These are phyloP conservation scores for Postia placenta DNA, from an alignment of 768 basidiomycete species.

Conservation along the genomic window DNA sequence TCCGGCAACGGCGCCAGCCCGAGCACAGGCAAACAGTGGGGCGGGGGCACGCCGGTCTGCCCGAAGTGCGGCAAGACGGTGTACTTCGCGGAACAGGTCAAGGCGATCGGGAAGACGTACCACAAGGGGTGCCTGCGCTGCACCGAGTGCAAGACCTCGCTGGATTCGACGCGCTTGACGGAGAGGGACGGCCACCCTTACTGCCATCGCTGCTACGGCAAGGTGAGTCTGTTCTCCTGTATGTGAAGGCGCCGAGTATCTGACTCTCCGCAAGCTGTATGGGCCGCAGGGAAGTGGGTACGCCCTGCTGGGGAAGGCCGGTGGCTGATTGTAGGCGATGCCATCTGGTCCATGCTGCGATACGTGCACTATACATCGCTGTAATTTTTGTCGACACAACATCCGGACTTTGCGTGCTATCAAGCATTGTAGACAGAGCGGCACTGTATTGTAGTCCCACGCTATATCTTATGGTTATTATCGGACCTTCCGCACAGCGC, in stretches of 20 bases:
- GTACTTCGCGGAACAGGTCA: slow-evolving; percentile 83
- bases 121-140: slow-evolving; percentile 79
- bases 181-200: slow-evolving; percentile 72
- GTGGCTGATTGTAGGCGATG: too few species aligned
- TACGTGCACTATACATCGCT: too few species aligned
- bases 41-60: slow-evolving; percentile 54
- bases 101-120: slow-evolving; percentile 75
- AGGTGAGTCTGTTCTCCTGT: slow-evolving; percentile 43
- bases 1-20: slow-evolving; percentile 22
- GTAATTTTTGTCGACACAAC: too few species aligned
- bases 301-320: slow-evolving; percentile 55
- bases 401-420: too few species aligned
- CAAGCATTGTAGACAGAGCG: too few species aligned
- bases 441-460: too few species aligned
- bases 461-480: too few species aligned
- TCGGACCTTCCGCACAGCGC: too few species aligned
- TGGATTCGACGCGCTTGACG: slow-evolving; percentile 69
- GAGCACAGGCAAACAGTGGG: slow-evolving; percentile 35
- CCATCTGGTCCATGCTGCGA: too few species aligned
- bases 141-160: slow-evolving; percentile 54
- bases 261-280: slow-evolving; percentile 41
- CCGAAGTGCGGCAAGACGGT: slow-evolving; percentile 69
- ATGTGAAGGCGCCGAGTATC: neutral
- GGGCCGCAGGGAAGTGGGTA: slow-evolving; percentile 74
- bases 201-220: slow-evolving; percentile 70